Evolutionary conservation across 495 filamentous ascomycete genomes (phyloP).

Genomic region (Choiromyces venosus): DNA sequence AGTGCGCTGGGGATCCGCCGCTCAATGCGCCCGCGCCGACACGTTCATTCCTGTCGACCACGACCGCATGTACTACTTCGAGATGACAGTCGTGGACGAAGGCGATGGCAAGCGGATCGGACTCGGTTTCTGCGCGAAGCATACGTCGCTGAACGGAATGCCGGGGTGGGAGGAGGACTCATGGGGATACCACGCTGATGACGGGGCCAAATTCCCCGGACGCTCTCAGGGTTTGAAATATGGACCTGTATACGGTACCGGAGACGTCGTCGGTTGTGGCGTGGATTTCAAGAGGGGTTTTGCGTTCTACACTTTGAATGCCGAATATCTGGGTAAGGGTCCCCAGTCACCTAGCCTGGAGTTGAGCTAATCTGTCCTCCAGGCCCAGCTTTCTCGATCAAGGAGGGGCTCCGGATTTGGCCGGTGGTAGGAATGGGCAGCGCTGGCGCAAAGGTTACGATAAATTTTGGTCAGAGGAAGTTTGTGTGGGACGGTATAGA

Average conservation of each 20-base stretch:
- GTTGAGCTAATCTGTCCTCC: not conserved
- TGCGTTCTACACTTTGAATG: not conserved
- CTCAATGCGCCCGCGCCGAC: not conserved
- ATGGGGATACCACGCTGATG: not conserved
- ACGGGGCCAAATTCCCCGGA: not conserved
- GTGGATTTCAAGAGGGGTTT: not conserved
- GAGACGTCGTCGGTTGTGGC: not conserved
- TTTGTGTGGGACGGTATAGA: not conserved
- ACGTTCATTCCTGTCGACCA: not conserved
- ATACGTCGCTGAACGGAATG: not conserved
- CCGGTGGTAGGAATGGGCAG: not conserved
- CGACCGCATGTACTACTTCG: not conserved
- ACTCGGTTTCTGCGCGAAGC: not conserved
- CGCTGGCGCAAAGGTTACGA: not conserved
- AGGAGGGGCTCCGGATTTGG: not conserved
- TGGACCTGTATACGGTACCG: not conserved
- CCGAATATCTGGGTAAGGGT: not conserved
- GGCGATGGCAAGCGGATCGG: not conserved
- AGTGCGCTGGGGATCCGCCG: not conserved
- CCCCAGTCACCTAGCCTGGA: not conserved
- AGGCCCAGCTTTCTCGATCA: not conserved
- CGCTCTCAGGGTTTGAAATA: not conserved
- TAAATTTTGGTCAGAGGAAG: not conserved
- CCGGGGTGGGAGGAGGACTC: not conserved
- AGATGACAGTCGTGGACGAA: not conserved